Conservation (phyloP, 306 rosid species). For the Quercus glauca region DNA sequence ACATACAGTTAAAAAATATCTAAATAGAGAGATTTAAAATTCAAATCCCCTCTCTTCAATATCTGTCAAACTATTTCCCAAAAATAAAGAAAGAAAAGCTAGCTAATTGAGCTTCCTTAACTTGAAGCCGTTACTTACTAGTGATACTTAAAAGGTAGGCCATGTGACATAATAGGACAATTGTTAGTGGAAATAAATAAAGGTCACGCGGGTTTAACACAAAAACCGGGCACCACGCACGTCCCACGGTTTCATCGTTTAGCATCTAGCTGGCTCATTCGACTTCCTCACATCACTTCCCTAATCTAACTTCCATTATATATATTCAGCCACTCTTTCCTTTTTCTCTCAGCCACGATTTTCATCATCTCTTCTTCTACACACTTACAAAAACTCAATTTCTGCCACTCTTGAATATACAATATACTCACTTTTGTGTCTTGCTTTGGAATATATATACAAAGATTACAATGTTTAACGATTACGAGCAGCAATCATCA, state of each 20-base stretch:
- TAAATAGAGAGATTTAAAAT: too few relatives aligned
- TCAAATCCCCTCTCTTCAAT: too few relatives aligned
- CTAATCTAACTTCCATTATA: background rate
- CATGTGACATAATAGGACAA: background rate
- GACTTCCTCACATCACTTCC: background rate
- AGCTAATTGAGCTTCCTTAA: too few relatives aligned
- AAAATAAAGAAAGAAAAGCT: too few relatives aligned
- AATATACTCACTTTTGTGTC: background rate
- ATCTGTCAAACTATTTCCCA: too few relatives aligned
- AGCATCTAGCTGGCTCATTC: background rate
- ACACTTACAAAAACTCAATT: too few relatives aligned
- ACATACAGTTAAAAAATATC: too few relatives aligned
- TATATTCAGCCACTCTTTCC: background rate
- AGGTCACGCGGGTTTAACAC: constrained; percentile 13
- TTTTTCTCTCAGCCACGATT: background rate
- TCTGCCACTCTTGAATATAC: too few relatives aligned
- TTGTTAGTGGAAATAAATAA: background rate
- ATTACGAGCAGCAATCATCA: background rate
- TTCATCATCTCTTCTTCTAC: too few relatives aligned
- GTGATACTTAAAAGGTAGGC: background rate
- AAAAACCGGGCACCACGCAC: constrained; percentile 22
- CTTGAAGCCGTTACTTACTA: too few relatives aligned
- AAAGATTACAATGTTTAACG: constrained; percentile 12
- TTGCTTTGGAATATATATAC: too few relatives aligned
- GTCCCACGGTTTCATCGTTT: constrained; percentile 16